Percentiles rank a stretch among this genome's conserved stretches.
These are phyloP conservation scores for Cryptococcus maquisensis DNA, from an alignment of 1,284 basidiomycete genomes.

Conservation along the genomic window DNA sequence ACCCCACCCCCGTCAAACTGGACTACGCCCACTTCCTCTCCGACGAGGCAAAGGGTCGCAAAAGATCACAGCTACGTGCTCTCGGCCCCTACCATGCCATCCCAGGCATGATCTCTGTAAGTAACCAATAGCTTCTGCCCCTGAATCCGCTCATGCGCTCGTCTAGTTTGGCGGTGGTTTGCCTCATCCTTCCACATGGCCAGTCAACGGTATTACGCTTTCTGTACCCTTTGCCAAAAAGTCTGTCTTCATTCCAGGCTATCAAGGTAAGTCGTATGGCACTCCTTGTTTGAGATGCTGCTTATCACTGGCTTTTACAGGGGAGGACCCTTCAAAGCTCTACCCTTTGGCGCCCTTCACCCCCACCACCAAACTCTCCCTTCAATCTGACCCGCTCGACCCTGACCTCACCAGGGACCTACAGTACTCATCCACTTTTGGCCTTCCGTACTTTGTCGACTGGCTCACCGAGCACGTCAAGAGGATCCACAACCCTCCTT, in stretches of 20 bases:
- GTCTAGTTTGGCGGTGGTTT: conserved; percentile 27
- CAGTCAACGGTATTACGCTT: conserved; percentile 32
- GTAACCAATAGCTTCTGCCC: background rate
- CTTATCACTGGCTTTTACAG: background rate
- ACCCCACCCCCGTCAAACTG: conserved; percentile 5
- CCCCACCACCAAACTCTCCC: conserved; percentile 12
- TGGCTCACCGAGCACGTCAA: conserved; percentile 28
- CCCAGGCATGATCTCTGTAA: conserved; percentile 19
- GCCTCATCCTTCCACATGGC: conserved; percentile 30
- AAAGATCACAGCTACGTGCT: conserved; percentile 10
- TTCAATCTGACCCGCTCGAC: conserved; percentile 2
- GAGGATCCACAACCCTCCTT: conserved; percentile 23
- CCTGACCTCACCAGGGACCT: conserved; percentile 26
- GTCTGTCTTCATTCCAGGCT: conserved; percentile 31
- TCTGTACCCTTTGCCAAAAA: conserved; percentile 28
- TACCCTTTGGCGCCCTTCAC: conserved; percentile 19
- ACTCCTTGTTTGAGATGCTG: no score
- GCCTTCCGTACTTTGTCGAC: conserved; percentile 22
- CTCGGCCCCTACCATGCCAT: conserved; percentile 18
- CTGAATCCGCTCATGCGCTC: background rate
- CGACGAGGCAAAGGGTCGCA: conserved; percentile 11
- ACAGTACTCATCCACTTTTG: conserved; percentile 25
- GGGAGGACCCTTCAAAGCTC: conserved; percentile 2
- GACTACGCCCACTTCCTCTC: conserved; percentile 15
- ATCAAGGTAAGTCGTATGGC: conserved; percentile 14